Evolutionary conservation across 2,329 filamentous ascomycete species (phyloP).

Genomic region (Colletotrichum phormii): DNA sequence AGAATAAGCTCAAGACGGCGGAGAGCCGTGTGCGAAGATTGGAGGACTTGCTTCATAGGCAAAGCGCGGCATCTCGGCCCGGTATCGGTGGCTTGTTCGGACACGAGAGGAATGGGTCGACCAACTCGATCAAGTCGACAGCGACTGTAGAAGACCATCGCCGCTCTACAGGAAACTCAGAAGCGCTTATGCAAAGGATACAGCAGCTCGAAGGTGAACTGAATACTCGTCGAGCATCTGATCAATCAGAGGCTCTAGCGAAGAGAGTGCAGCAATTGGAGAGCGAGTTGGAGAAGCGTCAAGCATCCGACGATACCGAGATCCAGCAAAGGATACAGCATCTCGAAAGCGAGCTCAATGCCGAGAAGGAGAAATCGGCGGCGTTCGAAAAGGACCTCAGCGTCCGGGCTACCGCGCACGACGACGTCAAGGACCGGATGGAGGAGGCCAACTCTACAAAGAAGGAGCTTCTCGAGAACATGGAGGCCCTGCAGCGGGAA

Average conservation of each 20-base stretch:
- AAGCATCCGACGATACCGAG: conserved; percentile 59
- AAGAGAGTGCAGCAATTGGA: conserved; percentile 74
- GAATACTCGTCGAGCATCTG: conserved; percentile 58
- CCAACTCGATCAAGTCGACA: conserved; percentile 59
- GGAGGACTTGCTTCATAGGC: conserved; percentile 91
- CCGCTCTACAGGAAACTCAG: conserved; percentile 58
- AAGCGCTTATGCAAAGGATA: conserved; percentile 60
- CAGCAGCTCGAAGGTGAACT: conserved; percentile 70
- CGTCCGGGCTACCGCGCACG: conserved; percentile 66
- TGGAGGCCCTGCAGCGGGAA: conserved; percentile 90
- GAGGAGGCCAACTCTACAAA: conserved; percentile 93
- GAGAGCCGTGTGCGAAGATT: conserved; percentile 91
- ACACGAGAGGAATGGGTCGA: conserved; percentile 62
- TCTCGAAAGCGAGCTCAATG: conserved; percentile 68
- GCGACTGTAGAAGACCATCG: conserved; percentile 54
- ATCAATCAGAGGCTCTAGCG: conserved; percentile 58
- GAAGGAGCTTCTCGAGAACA: conserved; percentile 91
- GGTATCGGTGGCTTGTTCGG: conserved; percentile 67
- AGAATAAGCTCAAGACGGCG: conserved; percentile 81
- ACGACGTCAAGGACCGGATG: conserved; percentile 74
- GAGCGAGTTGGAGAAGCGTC: conserved; percentile 50
- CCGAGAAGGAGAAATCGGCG: conserved; percentile 76
- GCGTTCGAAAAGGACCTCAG: conserved; percentile 78
- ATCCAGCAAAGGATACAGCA: conserved; percentile 63
- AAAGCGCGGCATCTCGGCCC: conserved; percentile 70